Percentiles rank a stretch among this genome's conserved stretches.
Evolutionary conservation across 2,329 filamentous ascomycete species (phyloP).

Genomic region (Thelonectria discophora): DNA sequence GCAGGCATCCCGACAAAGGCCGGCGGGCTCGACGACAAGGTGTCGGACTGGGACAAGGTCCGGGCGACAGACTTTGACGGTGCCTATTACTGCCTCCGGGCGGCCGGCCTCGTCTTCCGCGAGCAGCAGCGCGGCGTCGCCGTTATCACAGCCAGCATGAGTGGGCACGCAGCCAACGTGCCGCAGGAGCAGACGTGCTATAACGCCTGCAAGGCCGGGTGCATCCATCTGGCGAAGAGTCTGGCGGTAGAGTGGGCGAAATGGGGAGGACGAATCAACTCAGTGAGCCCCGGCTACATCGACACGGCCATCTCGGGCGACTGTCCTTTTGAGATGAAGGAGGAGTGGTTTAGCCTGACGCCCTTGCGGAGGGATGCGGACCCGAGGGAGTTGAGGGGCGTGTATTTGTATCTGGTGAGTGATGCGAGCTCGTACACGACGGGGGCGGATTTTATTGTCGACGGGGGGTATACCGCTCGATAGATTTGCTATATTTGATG

Average conservation of each 20-base stretch:
- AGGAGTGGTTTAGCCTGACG: constrained; percentile 46
- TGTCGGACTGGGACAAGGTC: constrained; percentile 44
- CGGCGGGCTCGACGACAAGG: constrained; percentile 43
- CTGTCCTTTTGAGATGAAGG: constrained; percentile 47
- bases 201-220: constrained; percentile 55
- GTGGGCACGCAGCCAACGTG: constrained; percentile 48
- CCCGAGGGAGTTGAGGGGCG: constrained; percentile 44
- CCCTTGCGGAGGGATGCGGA: constrained; percentile 43
- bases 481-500: background rate
- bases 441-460: constrained; percentile 25
- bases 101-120: constrained; percentile 46
- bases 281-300: constrained; percentile 50
- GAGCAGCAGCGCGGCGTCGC: constrained; percentile 47
- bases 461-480: constrained; percentile 35
- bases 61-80: constrained; percentile 46
- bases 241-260: constrained; percentile 56
- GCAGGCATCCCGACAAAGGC: constrained; percentile 47
- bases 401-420: constrained; percentile 43
- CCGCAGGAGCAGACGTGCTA: constrained; percentile 54
- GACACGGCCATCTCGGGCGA: constrained; percentile 48
- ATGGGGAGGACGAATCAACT: constrained; percentile 53
- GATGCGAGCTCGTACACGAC: constrained; percentile 31
- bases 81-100: constrained; percentile 47
- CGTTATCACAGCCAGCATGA: constrained; percentile 49
- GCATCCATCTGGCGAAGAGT: constrained; percentile 53